phyloP scores from a whole-genome alignment of 192 early-diverging fungal genomes.

The Cetraspora pellucida region DNA sequence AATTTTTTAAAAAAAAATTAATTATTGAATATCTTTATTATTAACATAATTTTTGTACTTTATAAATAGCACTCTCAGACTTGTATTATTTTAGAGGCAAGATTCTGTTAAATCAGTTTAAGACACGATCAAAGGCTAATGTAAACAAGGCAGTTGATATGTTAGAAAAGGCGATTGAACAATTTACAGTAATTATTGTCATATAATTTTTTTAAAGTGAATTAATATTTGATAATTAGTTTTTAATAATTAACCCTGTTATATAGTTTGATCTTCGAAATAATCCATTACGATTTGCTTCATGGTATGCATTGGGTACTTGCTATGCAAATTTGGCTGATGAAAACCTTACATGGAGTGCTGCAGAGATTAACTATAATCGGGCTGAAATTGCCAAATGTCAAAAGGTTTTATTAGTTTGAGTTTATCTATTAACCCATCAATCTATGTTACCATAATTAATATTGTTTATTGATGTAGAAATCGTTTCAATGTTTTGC shows the following conservation, averaged over 20 bases:
- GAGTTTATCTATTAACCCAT: not conserved
- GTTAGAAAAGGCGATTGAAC: conserved; percentile 57
- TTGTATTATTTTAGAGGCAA: conserved; percentile 63
- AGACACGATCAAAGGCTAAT: conserved; percentile 51
- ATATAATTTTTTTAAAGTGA: too few species aligned
- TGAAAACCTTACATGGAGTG: conserved; percentile 66
- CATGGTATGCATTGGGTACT: conserved; percentile 67
- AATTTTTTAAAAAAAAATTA: not conserved
- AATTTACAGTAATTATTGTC: conserved; percentile 44
- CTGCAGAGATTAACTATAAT: conserved; percentile 57
- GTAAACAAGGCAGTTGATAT: conserved; percentile 57
- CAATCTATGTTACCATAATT: not conserved
- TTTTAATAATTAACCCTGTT: not conserved
- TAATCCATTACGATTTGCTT: conserved; percentile 57
- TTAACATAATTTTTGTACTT: not conserved
- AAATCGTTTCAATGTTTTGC: conserved; percentile 68
- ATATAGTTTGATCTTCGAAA: conserved; percentile 57
- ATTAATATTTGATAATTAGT: too few species aligned
- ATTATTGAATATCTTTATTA: not conserved
- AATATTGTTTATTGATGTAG: conserved; percentile 34
- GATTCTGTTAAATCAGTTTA: conserved; percentile 50
- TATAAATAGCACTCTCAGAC: not conserved
- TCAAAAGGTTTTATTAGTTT: conserved; percentile 53
- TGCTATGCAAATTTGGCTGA: conserved; percentile 62
- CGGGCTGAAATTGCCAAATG: conserved; percentile 53